Conservation (phyloP, 345 rosid genomes). For the Bruguiera parviflora region DNA sequence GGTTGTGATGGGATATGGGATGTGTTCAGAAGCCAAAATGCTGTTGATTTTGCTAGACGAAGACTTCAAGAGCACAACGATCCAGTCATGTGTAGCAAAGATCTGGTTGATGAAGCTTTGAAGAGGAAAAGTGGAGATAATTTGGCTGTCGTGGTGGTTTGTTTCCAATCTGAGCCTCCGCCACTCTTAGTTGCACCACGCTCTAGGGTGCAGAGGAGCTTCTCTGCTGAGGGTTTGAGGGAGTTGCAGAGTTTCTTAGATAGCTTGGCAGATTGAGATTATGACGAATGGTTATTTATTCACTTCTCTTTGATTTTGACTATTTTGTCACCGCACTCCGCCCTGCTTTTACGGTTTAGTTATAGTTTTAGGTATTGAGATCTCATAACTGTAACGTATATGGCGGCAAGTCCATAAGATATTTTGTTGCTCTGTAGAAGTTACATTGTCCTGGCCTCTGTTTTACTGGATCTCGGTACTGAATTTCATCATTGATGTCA, state of each 20-base stretch:
- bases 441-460: constrained; percentile 3
- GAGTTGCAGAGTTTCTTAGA: constrained; percentile 71
- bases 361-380: constrained; percentile 26
- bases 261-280: constrained; percentile 40
- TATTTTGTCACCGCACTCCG: background rate
- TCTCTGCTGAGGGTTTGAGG: constrained; percentile 72
- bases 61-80: constrained; percentile 82
- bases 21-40: constrained; percentile 82
- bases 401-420: constrained; percentile 29
- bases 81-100: constrained; percentile 67
- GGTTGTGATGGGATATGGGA: constrained; percentile 96
- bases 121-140: constrained; percentile 88
- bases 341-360: constrained; percentile 11
- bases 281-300: constrained; percentile 4
- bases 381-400: constrained; percentile 50
- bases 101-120: constrained; percentile 73
- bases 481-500: background rate
- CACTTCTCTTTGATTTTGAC: background rate
- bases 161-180: constrained; percentile 71
- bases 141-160: constrained; percentile 63
- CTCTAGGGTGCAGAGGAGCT: constrained; percentile 59
- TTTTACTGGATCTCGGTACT: background rate
- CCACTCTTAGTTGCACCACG: constrained; percentile 65
- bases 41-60: constrained; percentile 81
- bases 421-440: constrained; percentile 14